Conservation (phyloP, 208 protist species). For the Acanthamoeba healyi region DNA sequence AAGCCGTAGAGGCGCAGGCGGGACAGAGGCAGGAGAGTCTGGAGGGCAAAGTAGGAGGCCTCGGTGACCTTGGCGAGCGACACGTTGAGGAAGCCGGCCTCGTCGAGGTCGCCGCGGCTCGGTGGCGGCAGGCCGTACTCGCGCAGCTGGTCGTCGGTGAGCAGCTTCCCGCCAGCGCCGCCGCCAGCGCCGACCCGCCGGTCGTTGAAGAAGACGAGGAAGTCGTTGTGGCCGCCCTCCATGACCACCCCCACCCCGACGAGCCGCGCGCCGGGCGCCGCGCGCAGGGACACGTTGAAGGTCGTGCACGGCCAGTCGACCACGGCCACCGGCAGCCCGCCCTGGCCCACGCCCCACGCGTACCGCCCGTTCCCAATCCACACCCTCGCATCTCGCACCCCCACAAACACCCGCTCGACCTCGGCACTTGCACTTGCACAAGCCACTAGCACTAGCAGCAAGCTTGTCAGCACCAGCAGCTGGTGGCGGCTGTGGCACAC, state of each 20-base stretch:
- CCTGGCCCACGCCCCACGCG: conserved; percentile 4
- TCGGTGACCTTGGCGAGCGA: conserved; percentile 45
- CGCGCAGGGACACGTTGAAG: background rate
- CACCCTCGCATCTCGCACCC: background rate
- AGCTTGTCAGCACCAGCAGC: background rate
- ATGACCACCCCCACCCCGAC: conserved; percentile 12
- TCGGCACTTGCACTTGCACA: background rate
- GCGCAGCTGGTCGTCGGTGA: conserved; percentile 31
- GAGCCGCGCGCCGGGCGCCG: background rate
- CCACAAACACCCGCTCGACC: background rate
- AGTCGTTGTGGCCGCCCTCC: conserved; percentile 68
- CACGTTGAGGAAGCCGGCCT: background rate
- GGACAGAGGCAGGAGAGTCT: conserved; percentile 25
- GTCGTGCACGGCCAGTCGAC: background rate
- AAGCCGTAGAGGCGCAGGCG: conserved; percentile 40
- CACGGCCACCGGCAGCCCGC: background rate
- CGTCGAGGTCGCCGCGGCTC: background rate
- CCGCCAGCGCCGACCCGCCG: background rate
- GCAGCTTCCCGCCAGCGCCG: background rate
- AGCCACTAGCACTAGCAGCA: background rate
- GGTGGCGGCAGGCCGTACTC: conserved; percentile 12
- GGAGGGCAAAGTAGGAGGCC: conserved; percentile 35
- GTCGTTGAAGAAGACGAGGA: conserved; percentile 64
- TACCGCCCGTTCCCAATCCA: background rate
- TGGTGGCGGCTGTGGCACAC: too few relatives aligned